Conservation (phyloP, 2,329 filamentous ascomycete species). For the Fusarium pseudocircinatum region DNA sequence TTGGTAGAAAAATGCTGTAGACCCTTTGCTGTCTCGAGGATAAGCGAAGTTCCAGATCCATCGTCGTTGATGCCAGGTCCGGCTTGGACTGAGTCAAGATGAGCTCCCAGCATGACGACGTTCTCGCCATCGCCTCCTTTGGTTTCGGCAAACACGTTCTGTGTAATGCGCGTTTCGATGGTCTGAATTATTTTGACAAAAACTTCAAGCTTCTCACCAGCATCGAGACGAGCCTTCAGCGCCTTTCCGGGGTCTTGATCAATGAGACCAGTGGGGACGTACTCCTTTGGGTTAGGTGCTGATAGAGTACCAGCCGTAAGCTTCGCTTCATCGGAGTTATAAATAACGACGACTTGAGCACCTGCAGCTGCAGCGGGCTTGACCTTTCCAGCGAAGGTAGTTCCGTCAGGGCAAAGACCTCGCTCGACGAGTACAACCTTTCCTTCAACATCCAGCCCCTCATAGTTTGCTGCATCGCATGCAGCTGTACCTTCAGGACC, state of each 20-base stretch:
- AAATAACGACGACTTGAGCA: constrained; percentile 45
- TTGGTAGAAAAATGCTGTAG: constrained; percentile 50
- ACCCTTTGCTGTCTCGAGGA: constrained; percentile 54
- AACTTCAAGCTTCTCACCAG: constrained; percentile 47
- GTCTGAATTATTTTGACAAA: constrained; percentile 49
- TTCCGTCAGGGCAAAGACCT: constrained; percentile 43
- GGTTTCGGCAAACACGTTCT: constrained; percentile 59
- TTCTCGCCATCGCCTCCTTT: constrained; percentile 55
- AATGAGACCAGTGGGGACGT: constrained; percentile 44
- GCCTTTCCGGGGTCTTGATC: constrained; percentile 44
- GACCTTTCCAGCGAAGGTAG: constrained; percentile 46
- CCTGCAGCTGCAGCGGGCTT: constrained; percentile 45
- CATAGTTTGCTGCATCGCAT: constrained; percentile 43
- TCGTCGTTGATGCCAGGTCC: constrained; percentile 60
- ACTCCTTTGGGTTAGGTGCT: constrained; percentile 39
- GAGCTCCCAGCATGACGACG: constrained; percentile 54
- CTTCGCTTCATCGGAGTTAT: constrained; percentile 45
- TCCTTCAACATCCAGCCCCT: constrained; percentile 37
- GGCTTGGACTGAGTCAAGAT: constrained; percentile 55
- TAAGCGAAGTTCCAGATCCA: constrained; percentile 53
- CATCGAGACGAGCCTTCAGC: constrained; percentile 44
- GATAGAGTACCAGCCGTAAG: constrained; percentile 46
- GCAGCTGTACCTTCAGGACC: constrained; percentile 42
- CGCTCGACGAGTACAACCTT: constrained; percentile 49
- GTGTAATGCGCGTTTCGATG: constrained; percentile 52